Conservation (phyloP, 306 rosid species). For the Vigna hirtella region DNA sequence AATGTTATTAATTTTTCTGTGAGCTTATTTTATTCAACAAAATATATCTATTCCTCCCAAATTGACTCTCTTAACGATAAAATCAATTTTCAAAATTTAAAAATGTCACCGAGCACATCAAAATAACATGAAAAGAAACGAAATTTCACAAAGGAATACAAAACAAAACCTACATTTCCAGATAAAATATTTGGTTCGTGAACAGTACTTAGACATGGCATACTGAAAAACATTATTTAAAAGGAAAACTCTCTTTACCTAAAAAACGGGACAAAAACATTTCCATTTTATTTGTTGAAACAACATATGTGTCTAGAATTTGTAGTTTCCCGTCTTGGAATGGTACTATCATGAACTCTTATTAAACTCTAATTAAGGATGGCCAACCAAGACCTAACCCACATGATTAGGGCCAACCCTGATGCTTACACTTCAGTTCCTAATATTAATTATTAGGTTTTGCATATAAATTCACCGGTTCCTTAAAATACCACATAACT, state of each 20-base stretch:
- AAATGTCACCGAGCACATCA: neutral
- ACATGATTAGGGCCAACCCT: slow-evolving; percentile 54
- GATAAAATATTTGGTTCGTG: neutral
- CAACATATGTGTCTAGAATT: slow-evolving; percentile 23
- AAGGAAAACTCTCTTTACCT: neutral
- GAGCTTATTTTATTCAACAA: neutral
- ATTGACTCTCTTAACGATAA: neutral
- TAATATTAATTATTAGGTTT: slow-evolving; percentile 29
- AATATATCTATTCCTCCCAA: neutral
- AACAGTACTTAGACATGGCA: neutral
- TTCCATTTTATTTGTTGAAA: slow-evolving; percentile 25
- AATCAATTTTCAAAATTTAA: neutral
- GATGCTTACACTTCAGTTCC: slow-evolving; percentile 48
- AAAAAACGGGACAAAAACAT: neutral
- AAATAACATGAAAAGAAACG: neutral
- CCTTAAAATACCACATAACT: slow-evolving; percentile 12
- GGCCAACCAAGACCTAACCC: slow-evolving; percentile 69
- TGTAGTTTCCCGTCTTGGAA: slow-evolving; percentile 13
- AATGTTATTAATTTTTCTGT: neutral
- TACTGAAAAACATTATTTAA: neutral
- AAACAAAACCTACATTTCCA: neutral
- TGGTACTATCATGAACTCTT: slow-evolving; percentile 32
- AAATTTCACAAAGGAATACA: neutral
- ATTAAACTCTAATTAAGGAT: slow-evolving; percentile 42
- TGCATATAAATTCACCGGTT: slow-evolving; percentile 31